Percentiles rank a stretch among this genome's conserved stretches.
These are phyloP conservation scores for Benincasa hispida DNA, from an alignment of 306 rosid genomes.

Conservation along the genomic window DNA sequence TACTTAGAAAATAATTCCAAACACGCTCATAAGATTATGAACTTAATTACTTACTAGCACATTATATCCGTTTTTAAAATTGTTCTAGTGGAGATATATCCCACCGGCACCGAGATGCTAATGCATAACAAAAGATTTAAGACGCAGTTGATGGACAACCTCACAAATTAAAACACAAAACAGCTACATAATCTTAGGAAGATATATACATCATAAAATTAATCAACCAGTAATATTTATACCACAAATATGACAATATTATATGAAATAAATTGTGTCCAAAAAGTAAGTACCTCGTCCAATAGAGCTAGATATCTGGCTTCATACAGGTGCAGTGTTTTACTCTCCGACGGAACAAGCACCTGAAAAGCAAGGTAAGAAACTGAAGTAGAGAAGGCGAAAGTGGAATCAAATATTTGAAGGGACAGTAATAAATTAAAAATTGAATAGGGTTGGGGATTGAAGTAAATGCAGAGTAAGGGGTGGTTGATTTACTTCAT, in stretches of 20 bases:
- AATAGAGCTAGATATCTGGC: conserved; percentile 36
- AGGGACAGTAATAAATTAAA: too few relatives aligned
- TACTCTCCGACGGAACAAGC: conserved; percentile 36
- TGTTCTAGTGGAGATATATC: background rate
- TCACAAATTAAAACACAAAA: background rate
- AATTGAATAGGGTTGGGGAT: background rate
- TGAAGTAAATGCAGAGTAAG: background rate
- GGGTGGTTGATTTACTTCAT: conserved; percentile 5
- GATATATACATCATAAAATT: background rate
- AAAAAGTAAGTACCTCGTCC: conserved; percentile 22
- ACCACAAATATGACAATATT: background rate
- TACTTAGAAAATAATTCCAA: too few relatives aligned
- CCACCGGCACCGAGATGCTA: background rate
- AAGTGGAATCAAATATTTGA: too few relatives aligned
- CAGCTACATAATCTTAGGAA: background rate
- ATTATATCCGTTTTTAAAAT: too few relatives aligned
- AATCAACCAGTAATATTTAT: background rate
- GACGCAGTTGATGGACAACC: background rate
- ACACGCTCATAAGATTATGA: background rate
- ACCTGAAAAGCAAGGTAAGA: conserved; percentile 11
- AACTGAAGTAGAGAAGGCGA: too few relatives aligned
- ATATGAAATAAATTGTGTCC: background rate
- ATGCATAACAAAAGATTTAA: background rate
- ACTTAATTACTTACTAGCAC: background rate
- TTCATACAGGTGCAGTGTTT: conserved; percentile 32